These are phyloP conservation scores for Lolium multiflorum DNA, from an alignment of 176 grass and related monocot species.

Conservation along the genomic window DNA sequence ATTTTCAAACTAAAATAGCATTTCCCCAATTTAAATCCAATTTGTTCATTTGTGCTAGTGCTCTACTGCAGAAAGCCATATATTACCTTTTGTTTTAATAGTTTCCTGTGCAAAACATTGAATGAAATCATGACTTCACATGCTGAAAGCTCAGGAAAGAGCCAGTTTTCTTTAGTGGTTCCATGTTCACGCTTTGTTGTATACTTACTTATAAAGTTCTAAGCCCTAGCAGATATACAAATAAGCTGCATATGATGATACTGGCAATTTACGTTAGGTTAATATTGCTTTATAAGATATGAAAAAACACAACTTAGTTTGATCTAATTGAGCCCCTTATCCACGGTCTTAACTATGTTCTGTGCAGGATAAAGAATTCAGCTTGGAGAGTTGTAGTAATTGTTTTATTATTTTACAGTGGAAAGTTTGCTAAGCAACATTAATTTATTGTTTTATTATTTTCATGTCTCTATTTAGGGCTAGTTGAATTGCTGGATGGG, in stretches of 20 bases:
- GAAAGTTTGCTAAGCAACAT: neutral
- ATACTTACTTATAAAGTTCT: neutral
- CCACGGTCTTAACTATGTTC: neutral
- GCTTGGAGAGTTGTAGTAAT: constrained; percentile 1
- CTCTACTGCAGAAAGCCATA: neutral
- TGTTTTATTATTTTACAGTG: neutral
- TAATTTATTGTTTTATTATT: too few relatives aligned
- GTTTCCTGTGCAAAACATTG: constrained; percentile 15
- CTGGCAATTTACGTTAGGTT: neutral
- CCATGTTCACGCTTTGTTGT: neutral
- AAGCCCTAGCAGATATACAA: neutral
- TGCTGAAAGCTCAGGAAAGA: constrained; percentile 1
- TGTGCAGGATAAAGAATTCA: constrained; percentile 17
- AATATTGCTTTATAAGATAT: constrained; percentile 17
- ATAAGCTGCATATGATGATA: neutral
- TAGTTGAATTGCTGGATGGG: neutral
- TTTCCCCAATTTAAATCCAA: neutral
- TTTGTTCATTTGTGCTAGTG: constrained; percentile 24
- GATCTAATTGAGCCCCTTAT: constrained; percentile 11
- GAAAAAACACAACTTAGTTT: neutral
- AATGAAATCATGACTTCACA: neutral
- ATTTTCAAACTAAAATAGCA: neutral
- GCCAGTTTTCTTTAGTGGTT: neutral
- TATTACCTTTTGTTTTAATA: constrained; percentile 14
- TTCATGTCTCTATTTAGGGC: too few relatives aligned